Conservation (phyloP, 208 protist genomes). For the Vickermania ingenoplastis region DNA sequence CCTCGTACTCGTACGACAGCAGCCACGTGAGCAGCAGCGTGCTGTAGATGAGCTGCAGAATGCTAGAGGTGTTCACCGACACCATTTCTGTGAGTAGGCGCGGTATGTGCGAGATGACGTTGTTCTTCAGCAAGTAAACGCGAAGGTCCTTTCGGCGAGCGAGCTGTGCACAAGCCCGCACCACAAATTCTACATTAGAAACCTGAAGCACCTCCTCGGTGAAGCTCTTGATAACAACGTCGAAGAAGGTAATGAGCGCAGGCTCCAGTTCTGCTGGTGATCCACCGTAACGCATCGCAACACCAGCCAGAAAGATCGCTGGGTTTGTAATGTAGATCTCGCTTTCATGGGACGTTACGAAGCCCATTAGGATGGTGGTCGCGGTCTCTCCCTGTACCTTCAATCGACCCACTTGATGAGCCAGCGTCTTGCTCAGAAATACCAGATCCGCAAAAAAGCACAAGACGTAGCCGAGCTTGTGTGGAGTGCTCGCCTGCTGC, state of each 20-base stretch:
- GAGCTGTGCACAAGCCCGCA: slow-evolving; percentile 71
- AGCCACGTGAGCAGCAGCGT: slow-evolving; percentile 71
- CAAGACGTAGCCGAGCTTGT: slow-evolving; percentile 55
- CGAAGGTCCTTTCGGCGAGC: slow-evolving; percentile 65
- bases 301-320: slow-evolving; percentile 62
- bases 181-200: slow-evolving; percentile 47
- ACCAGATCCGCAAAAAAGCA: slow-evolving; percentile 77
- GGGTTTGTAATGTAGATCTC: slow-evolving; percentile 50
- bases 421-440: slow-evolving; percentile 24
- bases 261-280: slow-evolving; percentile 27
- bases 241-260: slow-evolving; percentile 55
- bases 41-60: slow-evolving; percentile 82
- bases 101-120: slow-evolving; percentile 54
- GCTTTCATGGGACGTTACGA: slow-evolving; percentile 25
- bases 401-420: slow-evolving; percentile 32
- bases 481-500: slow-evolving; percentile 22
- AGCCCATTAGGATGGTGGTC: slow-evolving; percentile 39
- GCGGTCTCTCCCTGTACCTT: slow-evolving; percentile 32
- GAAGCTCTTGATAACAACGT: slow-evolving; percentile 31
- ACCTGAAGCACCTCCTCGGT: slow-evolving; percentile 51
- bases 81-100: slow-evolving; percentile 76
- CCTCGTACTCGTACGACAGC: slow-evolving; percentile 77
- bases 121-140: slow-evolving; percentile 55
- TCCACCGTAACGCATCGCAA: slow-evolving; percentile 52
- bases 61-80: slow-evolving; percentile 60